Base-by-base conservation (phyloP, 1,284 basidiomycete species). In the Butyriboletus appendiculatus region DNA sequence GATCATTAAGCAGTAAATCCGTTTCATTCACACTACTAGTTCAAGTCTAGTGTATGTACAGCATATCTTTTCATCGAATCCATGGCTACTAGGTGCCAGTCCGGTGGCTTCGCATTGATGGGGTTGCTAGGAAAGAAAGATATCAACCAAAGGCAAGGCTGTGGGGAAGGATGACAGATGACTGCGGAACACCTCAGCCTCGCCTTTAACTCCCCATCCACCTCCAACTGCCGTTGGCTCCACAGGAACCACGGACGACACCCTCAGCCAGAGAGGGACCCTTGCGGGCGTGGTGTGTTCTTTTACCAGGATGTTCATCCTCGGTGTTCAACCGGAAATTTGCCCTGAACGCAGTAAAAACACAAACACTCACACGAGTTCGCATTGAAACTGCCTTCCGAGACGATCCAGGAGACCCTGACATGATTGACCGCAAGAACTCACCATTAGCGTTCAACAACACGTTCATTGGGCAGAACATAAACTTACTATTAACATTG, bases 221-320 rank as follows among this genome's bases (percentile, higher is more conserved):
- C 84, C 82, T 80, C 89, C 86, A 61, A 65, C 77, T 70, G 59
- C 55, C 66, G 57, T 37, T 46, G 67, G 59, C 53, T 67, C 64
- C 52, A 57, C 58, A 42, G 48, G 62, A 67, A 62, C 69, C 58
- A 6, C 12, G 48, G 44, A 60, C 63, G 69, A 60, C 60, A 65
- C 72, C 69, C 68, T 56, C 62, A 22, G 0, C 50, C 24, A 45
- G 26, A 50, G 61, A 66, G 64, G 70, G 67, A 73, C 69, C 62
- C 63, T 59, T 33, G 45, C 53, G 60, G 69, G 64, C 79, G 79
- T 84, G 88, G 77, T 86, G 82, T 74, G 81, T 90, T 69, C 80
- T 76, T 86, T 92, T 92, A 92, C 89, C 89, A 92, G 88, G 85
- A 76, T 86, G 81, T 74, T 91, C 88, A 71, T 92, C 89, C 69